Evolutionary conservation across 2,329 filamentous ascomycete genomes (phyloP), one percentile per base, ranked within the genome.

Genomic region (Fusarium decemcellulare): DNA sequence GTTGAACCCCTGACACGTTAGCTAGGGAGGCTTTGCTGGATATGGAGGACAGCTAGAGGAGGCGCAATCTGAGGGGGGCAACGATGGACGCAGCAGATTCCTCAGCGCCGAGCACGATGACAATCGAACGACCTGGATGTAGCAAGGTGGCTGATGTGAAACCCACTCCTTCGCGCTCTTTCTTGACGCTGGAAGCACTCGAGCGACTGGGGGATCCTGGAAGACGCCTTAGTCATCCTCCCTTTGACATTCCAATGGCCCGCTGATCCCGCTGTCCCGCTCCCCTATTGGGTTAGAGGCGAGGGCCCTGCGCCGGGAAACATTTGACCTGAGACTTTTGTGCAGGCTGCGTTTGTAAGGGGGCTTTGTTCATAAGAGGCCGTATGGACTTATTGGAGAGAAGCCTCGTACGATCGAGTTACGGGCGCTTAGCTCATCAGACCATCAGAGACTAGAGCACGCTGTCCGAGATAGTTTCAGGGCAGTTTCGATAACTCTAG

Each of bases 221-320:
- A 53, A 50, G 29, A 55, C n/a, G 16, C 29, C 56, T 70, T 71
- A 70, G 67, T 70, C 67, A 70, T 70, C 63, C 9, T 34, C 15
- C 42, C 36, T 34, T 68, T 54, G 44, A 52, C 63, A 71, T 70
- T 70, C 67, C 63, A 65, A 54, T 9, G 54, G 36, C 52, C 63
- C 53, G 56, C 59, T 51, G 56, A 65, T 70, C 67, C 67, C 63
- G 59, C 23, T 29, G 36, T 51, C 67, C 43, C 55, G 39, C 37
- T 36, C 23, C 61, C 52, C 8, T 18, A 65, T 56, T n/a, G 30
- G 47, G 55, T 39, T 37, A 65, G 63, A 40, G 30, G 12, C 23
- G 23, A 23, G 23, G 23, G 23, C n/a, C 37, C 51, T 43, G 14
- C 40, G 29, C 56, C 30, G 8, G 34, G n/a, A 23, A 56, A 59